phyloP scores from a whole-genome alignment of 192 early-diverging fungal genomes.

The Linnemannia hyalina region DNA sequence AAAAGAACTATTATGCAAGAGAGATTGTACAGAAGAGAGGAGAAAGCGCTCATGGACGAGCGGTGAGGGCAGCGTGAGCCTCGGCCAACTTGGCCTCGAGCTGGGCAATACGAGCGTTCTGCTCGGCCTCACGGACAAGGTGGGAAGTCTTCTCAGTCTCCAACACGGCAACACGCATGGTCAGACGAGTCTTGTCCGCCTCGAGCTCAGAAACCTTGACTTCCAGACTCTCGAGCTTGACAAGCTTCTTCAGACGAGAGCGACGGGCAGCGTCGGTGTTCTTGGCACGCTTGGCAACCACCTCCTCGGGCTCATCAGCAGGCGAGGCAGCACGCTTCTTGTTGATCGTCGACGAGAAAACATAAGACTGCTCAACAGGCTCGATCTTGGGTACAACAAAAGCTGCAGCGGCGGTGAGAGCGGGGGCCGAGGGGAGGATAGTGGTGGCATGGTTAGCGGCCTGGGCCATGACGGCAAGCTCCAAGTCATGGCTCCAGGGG shows the following conservation, averaged over 20 bases:
- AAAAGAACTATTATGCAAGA: constrained; percentile 1
- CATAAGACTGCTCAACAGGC: constrained; percentile 28
- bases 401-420: neutral
- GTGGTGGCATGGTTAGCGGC: constrained; percentile 21
- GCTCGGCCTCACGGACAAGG: constrained; percentile 57
- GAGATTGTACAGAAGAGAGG: neutral
- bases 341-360: neutral
- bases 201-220: constrained; percentile 80
- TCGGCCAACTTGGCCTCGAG: constrained; percentile 66
- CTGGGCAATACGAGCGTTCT: constrained; percentile 61
- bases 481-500: constrained; percentile 53
- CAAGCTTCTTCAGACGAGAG: constrained; percentile 85
- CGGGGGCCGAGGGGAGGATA: neutral
- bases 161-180: constrained; percentile 66
- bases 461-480: constrained; percentile 50
- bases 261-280: constrained; percentile 94
- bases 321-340: constrained; percentile 46
- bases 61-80: constrained; percentile 62
- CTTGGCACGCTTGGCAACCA: constrained; percentile 63
- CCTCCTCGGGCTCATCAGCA: constrained; percentile 37
- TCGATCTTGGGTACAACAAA: constrained; percentile 42
- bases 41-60: constrained; percentile 25
- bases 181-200: constrained; percentile 73
- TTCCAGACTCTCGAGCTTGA: constrained; percentile 82
- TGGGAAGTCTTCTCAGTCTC: constrained; percentile 67